Percentiles rank a stretch among this genome's conserved stretches.
phyloP scores from a whole-genome alignment of 225 moss, liverwort and hornwort species.

The Asterella californica region DNA sequence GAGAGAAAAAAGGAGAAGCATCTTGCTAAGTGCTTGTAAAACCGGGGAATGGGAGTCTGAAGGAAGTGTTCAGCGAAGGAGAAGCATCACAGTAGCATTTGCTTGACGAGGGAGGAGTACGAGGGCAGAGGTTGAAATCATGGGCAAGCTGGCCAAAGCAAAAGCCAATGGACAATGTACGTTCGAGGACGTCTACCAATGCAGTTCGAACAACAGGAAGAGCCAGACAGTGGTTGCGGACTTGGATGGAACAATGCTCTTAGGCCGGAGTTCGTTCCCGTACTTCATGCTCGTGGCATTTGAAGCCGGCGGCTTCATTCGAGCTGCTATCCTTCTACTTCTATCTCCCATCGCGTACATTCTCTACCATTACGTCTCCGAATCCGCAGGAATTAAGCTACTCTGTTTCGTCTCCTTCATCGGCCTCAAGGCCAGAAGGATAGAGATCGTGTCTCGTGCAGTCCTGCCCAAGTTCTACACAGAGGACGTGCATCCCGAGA shows the following conservation, averaged over 20 bases:
- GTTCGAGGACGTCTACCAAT: constrained; percentile 24
- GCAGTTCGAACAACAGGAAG: constrained; percentile 28
- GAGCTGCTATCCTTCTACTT: constrained; percentile 17
- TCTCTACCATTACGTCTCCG: constrained; percentile 33
- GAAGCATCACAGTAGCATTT: background rate
- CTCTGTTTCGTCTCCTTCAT: constrained; percentile 28
- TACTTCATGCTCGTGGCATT: constrained; percentile 39
- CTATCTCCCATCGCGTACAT: constrained; percentile 21
- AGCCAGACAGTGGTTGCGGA: constrained; percentile 27
- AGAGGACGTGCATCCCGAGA: constrained; percentile 49
- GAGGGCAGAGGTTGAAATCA: background rate
- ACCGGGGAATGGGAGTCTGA: background rate
- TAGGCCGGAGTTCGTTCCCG: constrained; percentile 30
- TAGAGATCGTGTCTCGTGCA: constrained; percentile 45
- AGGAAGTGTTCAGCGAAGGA: background rate
- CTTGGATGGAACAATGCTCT: constrained; percentile 30
- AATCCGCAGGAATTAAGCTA: constrained; percentile 32
- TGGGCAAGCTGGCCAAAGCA: constrained; percentile 25
- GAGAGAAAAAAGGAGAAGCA: background rate
- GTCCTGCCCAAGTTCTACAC: constrained; percentile 55
- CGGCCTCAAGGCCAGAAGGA: constrained; percentile 30
- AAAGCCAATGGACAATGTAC: constrained; percentile 3
- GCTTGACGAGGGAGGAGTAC: background rate
- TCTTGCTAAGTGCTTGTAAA: background rate
- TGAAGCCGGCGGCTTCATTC: constrained; percentile 31